Evolutionary conservation across 257 asterid genomes (phyloP), one percentile per base, ranked within the genome.

Genomic region (Fraxinus anomala): DNA sequence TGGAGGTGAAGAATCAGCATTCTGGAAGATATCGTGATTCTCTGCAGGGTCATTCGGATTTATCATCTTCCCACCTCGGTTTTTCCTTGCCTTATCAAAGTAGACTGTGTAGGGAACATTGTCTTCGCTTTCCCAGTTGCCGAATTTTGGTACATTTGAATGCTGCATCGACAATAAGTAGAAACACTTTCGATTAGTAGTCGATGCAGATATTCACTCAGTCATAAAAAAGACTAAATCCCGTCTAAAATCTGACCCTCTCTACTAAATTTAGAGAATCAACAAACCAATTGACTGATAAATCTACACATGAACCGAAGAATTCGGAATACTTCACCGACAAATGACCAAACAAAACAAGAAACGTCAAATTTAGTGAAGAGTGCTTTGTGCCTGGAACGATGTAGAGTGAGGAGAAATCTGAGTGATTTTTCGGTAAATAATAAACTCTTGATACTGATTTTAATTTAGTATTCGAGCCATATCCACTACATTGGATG

Each of bases 1-100:
- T n/a, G 82, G 47, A 54, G 73, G 33, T 8, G 82, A 68, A 2
- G 77, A 34, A n/a, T 77, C 68, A 40, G 54, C 12, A n/a, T 75
- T 72, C n/a, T 61, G 51, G 80, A 81, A 82, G 80, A 79, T 47
- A 0, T 79, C 89, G 2, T 83, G 88, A 76, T 84, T 84, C 72
- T 84, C 86, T 76, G 71, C 42, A 1, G 90, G 90, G 67, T 87
- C 88, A 71, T 85, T 87, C 26, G 90, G 90, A 68, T 87, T 87
- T 26, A 79, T 80, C 81, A 88, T 84, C 82, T 87, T 90, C 5
- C 96, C 97, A 33, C 92, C 92, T 68, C 76, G 81, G 19, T 73
- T 86, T 83, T 89, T 84, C 74, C 97, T 86, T 11, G 97, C 97
- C 83, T 93, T 87, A 3, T 91, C 94, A 44, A 93, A 93, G 88